Evolutionary conservation across 257 asterid genomes (phyloP).

Genomic region (Solanum arcanum): DNA sequence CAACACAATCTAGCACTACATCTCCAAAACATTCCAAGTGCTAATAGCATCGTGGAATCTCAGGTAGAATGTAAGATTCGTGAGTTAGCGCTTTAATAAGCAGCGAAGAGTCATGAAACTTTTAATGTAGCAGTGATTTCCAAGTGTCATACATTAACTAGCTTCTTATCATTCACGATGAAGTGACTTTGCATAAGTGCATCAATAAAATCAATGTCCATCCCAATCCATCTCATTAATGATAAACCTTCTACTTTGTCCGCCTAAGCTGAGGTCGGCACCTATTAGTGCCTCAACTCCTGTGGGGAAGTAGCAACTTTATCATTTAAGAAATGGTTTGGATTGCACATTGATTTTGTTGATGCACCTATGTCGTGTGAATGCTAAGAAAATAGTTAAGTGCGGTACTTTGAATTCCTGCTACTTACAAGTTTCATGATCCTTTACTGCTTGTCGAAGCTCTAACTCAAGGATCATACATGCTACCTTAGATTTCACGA

Average conservation of each 20-base stretch:
- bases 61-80: no score
- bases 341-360: no score
- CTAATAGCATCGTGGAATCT: no score
- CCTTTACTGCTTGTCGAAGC: not conserved
- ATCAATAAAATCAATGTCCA: not conserved
- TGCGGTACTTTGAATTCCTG: not conserved
- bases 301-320: not conserved
- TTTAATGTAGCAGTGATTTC: not conserved
- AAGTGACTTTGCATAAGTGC: not conserved
- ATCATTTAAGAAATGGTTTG: no score
- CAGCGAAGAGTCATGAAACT: not conserved
- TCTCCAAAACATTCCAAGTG: no score
- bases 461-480: not conserved
- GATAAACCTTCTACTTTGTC: not conserved
- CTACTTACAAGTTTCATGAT: not conserved
- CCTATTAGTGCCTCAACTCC: not conserved
- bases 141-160: not conserved
- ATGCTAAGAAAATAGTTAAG: not conserved
- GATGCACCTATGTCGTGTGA: not conserved
- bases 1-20: no score
- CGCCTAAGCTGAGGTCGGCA: not conserved
- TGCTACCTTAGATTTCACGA: not conserved
- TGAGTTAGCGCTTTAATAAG: no score
- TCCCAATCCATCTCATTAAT: not conserved
- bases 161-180: not conserved